Base-by-base conservation (phyloP, 1,139 yeast genomes). In the Hansenula sp. region DNA sequence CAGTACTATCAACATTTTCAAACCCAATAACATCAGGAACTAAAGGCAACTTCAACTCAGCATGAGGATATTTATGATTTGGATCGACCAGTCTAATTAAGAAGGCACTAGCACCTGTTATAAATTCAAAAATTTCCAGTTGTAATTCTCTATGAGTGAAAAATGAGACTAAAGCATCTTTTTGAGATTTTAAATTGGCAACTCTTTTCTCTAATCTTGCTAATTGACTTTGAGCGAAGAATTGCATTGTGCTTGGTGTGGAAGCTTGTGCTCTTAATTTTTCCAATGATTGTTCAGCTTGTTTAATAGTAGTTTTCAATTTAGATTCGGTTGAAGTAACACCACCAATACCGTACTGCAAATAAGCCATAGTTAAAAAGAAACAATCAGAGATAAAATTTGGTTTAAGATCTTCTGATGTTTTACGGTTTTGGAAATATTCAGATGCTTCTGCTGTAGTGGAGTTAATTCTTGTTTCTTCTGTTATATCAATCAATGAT, bases 341-440 rank as follows among this genome's bases (percentile, higher is more conserved):
- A 41, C 97, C 98, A 30, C 96, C 96, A 36, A 89, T 68, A 38
- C 98, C 99, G 63, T 86, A 94, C 54, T 93, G 91, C 45, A 89
- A 67, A 61, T 84, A 90, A 0, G 96, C 81, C 41, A 85, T 70
- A 10, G 94, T 80, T 47, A 93, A 65, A 59, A 76, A 93, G 64
- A 90, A 94, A 56, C 96, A 84, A 54, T 91, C 93, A 5, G 96
- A 82, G 16, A 94, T 85, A 61, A 93, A 93, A 57, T 93, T 93
- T 6, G 88, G 67, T 29, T 65, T 59, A 3, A 63, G 67, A 2
- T 57, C 60, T 21, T 21, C 25, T 21, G 25, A 9, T 4, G 60
- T 56, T 29, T 63, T 60, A 15, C 62, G 51, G 13, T 61, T 60
- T 30, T 70, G 63, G 54, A 74, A 79, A 57, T 74, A 81, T 42